Evolutionary conservation across 2,329 filamentous ascomycete species (phyloP).

Genomic region (Xylaria sp.): DNA sequence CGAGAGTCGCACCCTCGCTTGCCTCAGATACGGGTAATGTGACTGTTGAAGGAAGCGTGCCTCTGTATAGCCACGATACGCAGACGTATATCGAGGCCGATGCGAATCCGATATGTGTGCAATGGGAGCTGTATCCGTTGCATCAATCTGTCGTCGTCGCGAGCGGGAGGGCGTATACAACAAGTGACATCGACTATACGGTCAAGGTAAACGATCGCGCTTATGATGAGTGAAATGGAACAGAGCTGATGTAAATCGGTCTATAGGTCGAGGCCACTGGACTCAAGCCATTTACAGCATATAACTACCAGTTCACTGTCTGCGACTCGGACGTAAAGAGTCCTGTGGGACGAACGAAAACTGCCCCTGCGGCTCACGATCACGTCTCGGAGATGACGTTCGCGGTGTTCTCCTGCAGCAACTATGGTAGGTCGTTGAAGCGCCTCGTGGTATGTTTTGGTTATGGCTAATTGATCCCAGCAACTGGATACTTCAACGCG

Average conservation of each 20-base stretch:
- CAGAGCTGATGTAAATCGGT: background rate
- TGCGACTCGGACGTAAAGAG: constrained; percentile 31
- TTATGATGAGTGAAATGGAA: background rate
- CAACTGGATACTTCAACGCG: constrained; percentile 44
- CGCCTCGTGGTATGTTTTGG: background rate
- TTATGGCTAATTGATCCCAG: constrained; percentile 17
- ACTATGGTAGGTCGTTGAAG: constrained; percentile 28
- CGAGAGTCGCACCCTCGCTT: constrained; percentile 39
- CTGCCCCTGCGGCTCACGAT: constrained; percentile 28
- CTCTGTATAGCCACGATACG: constrained; percentile 45
- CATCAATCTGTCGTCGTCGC: constrained; percentile 39
- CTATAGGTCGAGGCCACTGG: constrained; percentile 49
- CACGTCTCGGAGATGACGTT: constrained; percentile 30
- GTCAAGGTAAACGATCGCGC: constrained; percentile 50
- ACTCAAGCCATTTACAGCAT: constrained; percentile 30
- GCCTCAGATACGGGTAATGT: constrained; percentile 44
- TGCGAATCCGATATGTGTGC: constrained; percentile 55
- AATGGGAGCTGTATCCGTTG: constrained; percentile 54
- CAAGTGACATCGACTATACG: constrained; percentile 69
- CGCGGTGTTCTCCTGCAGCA: constrained; percentile 34
- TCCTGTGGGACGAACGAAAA: constrained; percentile 34
- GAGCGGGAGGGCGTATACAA: constrained; percentile 60
- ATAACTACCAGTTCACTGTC: constrained; percentile 33
- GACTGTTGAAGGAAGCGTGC: constrained; percentile 39
- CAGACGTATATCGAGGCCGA: constrained; percentile 41